Evolutionary conservation across 2,329 filamentous ascomycete genomes (phyloP), one percentile per base, ranked within the genome.

Genomic region (Aspergillus eucalypticola): DNA sequence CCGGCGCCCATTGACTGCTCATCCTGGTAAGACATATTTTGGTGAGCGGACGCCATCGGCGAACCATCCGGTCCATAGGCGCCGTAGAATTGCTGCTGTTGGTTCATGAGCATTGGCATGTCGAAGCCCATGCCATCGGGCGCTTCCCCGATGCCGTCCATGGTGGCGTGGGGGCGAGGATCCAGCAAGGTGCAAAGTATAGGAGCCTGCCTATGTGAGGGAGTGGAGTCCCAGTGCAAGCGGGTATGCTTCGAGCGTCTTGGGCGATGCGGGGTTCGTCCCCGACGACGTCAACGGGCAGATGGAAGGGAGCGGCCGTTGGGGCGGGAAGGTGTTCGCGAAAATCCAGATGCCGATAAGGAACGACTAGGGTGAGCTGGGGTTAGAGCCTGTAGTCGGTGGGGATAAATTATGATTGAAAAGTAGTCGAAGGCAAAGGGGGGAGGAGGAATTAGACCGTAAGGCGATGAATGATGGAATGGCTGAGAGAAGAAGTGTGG

Each of bases 21-120:
- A 62, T 81, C 78, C 19, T 73, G 69, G 59, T 76, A 80, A 44
- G 74, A 70, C 21, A 67, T 69, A 52, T 67, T 76, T 54, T 67
- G 68, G 54, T 76, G 82, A 58, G 84, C 78, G 56, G 86, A 80
- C 57, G 79, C 76, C 61, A 88, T 80, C 8, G 86, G 79, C 58
- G 90, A 78, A 51, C 84, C 84, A 70, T 90, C 87, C 48, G 82
- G 76, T 48, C 79, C 75, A 69, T 89, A 90, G 56, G 79, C 79
- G 59, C 87, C 86, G 69, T 90, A 92, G 57, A 91, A 86, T 72
- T 90, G 88, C 29, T 88, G 86, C 62, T 87, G 85, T 66, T 86
- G 87, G 54, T 76, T 78, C 78, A 89, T 84, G 68, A 90, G 78
- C 58, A 84, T 82, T 66, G 74, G 75, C 69, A 79, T 75, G 59